Evolutionary conservation across 1,284 basidiomycete genomes (phyloP), one percentile per base, ranked within the genome.

Genomic region (Cystobasidium pallidum): DNA sequence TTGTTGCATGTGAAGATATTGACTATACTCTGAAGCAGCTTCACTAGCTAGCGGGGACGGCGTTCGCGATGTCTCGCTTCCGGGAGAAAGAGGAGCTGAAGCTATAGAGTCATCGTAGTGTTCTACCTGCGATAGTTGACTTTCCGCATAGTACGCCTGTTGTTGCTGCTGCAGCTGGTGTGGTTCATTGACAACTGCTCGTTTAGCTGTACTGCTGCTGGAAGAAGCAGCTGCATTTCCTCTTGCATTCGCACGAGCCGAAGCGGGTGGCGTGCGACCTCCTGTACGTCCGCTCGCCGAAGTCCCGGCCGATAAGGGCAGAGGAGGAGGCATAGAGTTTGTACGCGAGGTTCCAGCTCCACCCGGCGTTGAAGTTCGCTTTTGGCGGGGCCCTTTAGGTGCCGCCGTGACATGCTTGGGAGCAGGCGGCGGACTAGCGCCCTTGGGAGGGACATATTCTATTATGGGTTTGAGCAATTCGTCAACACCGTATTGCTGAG

Each of bases 401-500:
- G 86, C 82, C 13, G 91, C 88, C 19, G 91, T 91, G 47, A 94
- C 84, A 81, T 99, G 96, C 82, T 99, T 98, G 15, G 96, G 96
- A 24, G 96, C 96, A 36, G 91, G 86, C 24, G 96, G 96, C 1
- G 96, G 96, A 70, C 94, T 97, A 62, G 81, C 81, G 79, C 91
- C 91, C 8, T 90, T 88, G 2, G 90, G 89, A 7, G 95, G 92
- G 70, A 91, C 88, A 80, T 95, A 98, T 80, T 97, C 93, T 74
- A 98, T 92, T 75, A 99, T 92, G 28, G 96, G 92, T 39, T 91
- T 89, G n/a, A 99, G 86, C 17, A 91, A 84, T 28, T 84, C 80
- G 76, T 94, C 92, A 79, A 96, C 94, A 76, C 93, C 92, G 83
- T 98, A 99, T 80, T 96, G 93, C 78, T 88, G 91, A 32, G 92